A percentile compares a stretch with the other conserved stretches of the same genome.
These are phyloP conservation scores for Syncephalastrum monosporum DNA, from an alignment of 371 early-diverging fungal species.

Conservation along the genomic window DNA sequence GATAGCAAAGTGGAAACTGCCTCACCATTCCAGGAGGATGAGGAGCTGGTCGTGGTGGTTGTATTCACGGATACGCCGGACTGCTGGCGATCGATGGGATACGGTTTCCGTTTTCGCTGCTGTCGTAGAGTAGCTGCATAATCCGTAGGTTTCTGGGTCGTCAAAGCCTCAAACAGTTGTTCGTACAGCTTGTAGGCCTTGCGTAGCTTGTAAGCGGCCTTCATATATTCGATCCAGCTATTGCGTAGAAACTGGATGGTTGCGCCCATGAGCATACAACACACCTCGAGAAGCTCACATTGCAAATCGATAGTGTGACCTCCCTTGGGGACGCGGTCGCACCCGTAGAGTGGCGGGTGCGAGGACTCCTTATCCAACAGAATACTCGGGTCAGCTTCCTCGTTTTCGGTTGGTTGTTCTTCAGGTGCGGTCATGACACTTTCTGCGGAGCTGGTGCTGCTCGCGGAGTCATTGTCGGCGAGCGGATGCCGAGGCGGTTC, in stretches of 20 bases:
- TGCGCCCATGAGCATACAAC: conserved; percentile 49
- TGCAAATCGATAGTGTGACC: conserved; percentile 14
- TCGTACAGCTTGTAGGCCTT: conserved; percentile 51
- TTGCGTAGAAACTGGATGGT: conserved; percentile 47
- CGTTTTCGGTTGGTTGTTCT: neutral
- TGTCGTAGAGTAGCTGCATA: conserved; percentile 30
- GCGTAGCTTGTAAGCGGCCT: conserved; percentile 43
- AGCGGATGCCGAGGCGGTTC: no score
- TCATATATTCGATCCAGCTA: conserved; percentile 52
- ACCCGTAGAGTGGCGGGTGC: no score
- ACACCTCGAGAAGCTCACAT: conserved; percentile 40
- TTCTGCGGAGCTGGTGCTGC: neutral
- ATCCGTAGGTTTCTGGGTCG: conserved; percentile 40
- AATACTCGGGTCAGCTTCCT: neutral
- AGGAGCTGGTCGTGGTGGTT: no score
- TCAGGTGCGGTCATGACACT: conserved; percentile 10
- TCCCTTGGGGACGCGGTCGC: no score
- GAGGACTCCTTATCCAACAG: no score
- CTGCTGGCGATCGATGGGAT: no score
- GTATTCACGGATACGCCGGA: no score
- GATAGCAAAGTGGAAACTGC: no score
- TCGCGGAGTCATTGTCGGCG: neutral
- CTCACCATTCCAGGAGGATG: no score
- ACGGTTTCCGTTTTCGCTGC: conserved; percentile 4
- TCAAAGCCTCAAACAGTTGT: conserved; percentile 41